phyloP scores from a whole-genome alignment of 371 early-diverging fungal genomes.

The Sporodiniella umbellata region DNA sequence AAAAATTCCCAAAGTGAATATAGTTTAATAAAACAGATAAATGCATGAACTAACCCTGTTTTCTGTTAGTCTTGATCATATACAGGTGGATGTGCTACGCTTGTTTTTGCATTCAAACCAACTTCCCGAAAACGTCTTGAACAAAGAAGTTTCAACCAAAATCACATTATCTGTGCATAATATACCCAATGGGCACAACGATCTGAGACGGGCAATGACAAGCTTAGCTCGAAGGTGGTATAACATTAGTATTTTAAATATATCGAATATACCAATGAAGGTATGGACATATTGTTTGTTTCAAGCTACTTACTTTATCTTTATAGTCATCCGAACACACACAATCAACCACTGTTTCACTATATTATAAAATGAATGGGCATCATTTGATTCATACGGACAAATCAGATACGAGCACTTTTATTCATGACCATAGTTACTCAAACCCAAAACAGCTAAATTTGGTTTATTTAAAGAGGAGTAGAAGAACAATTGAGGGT shows the following conservation, averaged over 20 bases:
- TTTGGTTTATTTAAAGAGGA: constrained; percentile 24
- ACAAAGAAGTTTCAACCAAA: constrained; percentile 10
- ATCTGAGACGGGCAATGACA: constrained; percentile 26
- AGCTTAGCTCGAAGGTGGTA: constrained; percentile 29
- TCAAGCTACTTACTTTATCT: neutral
- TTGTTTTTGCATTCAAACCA: constrained; percentile 1
- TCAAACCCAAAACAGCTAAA: constrained; percentile 15
- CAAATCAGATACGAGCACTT: constrained; percentile 2
- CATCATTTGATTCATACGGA: constrained; percentile 20
- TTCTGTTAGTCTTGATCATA: constrained; percentile 9
- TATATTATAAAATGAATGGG: constrained; percentile 23
- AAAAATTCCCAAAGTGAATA: neutral
- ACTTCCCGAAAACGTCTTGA: constrained; percentile 1
- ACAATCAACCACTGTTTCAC: constrained; percentile 20
- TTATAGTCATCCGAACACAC: constrained; percentile 13
- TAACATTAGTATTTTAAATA: constrained; percentile 21
- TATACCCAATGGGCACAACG: constrained; percentile 28
- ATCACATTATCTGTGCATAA: constrained; percentile 26
- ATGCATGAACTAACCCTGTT: too few species aligned
- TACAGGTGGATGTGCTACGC: constrained; percentile 22
- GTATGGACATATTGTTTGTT: constrained; percentile 2
- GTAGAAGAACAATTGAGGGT: constrained; percentile 24
- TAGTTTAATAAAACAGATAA: neutral
- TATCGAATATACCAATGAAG: constrained; percentile 36
- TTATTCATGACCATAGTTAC: constrained; percentile 17